A percentile compares a stretch with the other conserved stretches of the same genome.
phyloP scores from a whole-genome alignment of 805 yeast species.

The Yamadazyma sp. region DNA sequence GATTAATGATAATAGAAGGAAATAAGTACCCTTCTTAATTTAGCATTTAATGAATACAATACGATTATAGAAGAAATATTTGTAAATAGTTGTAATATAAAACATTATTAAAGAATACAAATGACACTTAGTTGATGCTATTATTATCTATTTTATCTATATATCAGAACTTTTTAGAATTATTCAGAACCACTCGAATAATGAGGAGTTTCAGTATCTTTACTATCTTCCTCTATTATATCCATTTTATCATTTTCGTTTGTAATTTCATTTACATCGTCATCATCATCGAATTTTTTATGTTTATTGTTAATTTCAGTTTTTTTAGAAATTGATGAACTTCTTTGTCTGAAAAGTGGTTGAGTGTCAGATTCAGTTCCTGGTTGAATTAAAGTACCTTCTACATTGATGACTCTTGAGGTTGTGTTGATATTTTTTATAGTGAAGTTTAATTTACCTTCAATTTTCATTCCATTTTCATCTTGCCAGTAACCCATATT shows the following conservation, averaged over 20 bases:
- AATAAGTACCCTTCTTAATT: not conserved
- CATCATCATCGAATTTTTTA: conserved; percentile 48
- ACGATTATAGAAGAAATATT: not conserved
- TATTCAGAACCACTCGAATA: conserved; percentile 11
- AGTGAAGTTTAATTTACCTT: conserved; percentile 77
- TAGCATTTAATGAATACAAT: not conserved
- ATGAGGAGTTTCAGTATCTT: conserved; percentile 13
- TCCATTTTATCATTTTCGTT: conserved; percentile 15
- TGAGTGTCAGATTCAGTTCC: conserved; percentile 53
- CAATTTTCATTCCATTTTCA: conserved; percentile 66
- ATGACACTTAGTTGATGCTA: too few relatives aligned
- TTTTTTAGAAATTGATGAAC: conserved; percentile 11
- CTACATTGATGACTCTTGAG: conserved; percentile 80
- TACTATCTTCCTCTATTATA: conserved; percentile 11
- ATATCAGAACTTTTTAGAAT: too few relatives aligned
- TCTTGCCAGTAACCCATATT: conserved; percentile 90
- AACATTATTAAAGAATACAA: too few relatives aligned
- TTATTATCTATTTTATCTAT: too few relatives aligned
- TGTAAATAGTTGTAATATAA: too few relatives aligned
- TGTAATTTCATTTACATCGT: conserved; percentile 10
- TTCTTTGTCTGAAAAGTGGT: conserved; percentile 47
- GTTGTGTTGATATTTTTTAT: conserved; percentile 70
- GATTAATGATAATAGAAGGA: conserved; percentile 35
- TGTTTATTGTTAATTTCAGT: conserved; percentile 23
- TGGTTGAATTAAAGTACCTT: conserved; percentile 75